Evolutionary conservation across 306 rosid species (phyloP), one percentile per base, ranked within the genome.

Genomic region (Spatholobus suberectus): DNA sequence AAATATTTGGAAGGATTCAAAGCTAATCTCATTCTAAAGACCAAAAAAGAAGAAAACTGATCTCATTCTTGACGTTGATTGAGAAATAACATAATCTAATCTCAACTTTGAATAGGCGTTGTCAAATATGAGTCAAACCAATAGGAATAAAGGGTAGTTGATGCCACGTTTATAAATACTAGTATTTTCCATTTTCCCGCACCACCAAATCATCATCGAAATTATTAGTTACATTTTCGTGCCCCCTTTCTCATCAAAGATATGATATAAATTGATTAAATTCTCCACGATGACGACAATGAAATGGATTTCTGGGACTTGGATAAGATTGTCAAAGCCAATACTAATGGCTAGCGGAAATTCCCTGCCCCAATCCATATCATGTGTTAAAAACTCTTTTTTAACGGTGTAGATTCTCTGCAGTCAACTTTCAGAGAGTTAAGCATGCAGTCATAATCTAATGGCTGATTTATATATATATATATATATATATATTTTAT

Each of bases 301-400:
- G 27, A 35, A 35, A 35, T 40, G 63, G 14, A 23, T 9, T 0
- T 9, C 5, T 57, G 15, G 12, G 32, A 57, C 15, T 57, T 57
- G 57, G 75, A 46, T 70, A 70, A 70, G 58, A 15, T 44, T 70
- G 24, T 70, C 3, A 70, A 44, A 70, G 76, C 44, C 76, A 70
- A 70, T 44, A 51, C 8, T 44, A 70, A 44, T 58, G 21, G 75
- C 57, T 70, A 70, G 75, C 11, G 18, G 55, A 23, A 70, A 23
- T 43, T 41, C 37, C 0, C 55, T 40, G 51, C 14, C 74, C 37
- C 35, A 18, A 69, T 5, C 73, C 32, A 11, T 23, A 2, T 57
- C 32, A 58, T 23, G 34, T 27, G 3, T 1, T 66, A 15, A 18
- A 38, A 37, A 65, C 40, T 29, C 2, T 61, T 12, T n/a, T n/a